phyloP scores from a whole-genome alignment of 1,284 basidiomycete species.

The Anthracocystis setariae region DNA sequence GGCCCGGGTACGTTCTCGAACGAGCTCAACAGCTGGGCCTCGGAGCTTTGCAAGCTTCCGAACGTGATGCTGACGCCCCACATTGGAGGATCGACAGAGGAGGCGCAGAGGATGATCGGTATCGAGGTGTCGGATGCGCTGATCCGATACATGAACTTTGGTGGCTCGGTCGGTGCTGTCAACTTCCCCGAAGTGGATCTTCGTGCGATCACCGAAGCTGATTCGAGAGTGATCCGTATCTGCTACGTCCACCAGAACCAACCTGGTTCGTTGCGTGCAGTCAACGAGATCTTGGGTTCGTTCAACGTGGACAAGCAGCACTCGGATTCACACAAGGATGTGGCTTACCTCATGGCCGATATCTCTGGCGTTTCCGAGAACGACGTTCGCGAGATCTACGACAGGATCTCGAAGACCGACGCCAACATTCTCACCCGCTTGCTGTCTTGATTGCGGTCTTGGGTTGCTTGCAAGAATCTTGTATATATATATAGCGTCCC shows the following conservation, averaged over 20 bases:
- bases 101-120: slow-evolving; percentile 97
- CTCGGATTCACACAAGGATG: slow-evolving; percentile 92
- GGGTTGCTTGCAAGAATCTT: background rate
- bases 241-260: slow-evolving; percentile 98
- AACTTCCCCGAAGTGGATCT: slow-evolving; percentile 99
- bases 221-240: slow-evolving; percentile 85
- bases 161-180: slow-evolving; percentile 86
- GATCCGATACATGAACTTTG: slow-evolving; percentile 89
- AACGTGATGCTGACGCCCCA: slow-evolving; percentile 75
- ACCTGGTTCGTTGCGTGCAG: slow-evolving; percentile 92
- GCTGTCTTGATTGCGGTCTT: slow-evolving; percentile 12
- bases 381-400: slow-evolving; percentile 84
- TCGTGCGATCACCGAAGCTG: slow-evolving; percentile 80
- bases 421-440: slow-evolving; percentile 65
- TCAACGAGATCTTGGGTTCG: slow-evolving; percentile 89
- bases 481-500: background rate
- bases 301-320: slow-evolving; percentile 99
- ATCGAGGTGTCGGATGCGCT: slow-evolving; percentile 90
- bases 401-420: slow-evolving; percentile 79
- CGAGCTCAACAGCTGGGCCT: slow-evolving; percentile 63
- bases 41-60: slow-evolving; percentile 53
- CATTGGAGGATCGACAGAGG: slow-evolving; percentile 98
- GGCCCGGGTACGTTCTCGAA: slow-evolving; percentile 77
- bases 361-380: slow-evolving; percentile 86
- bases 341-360: slow-evolving; percentile 95